These are phyloP conservation scores for Nakaseomyces nivariensis DNA, from an alignment of 1,139 yeast species.

Conservation along the genomic window DNA sequence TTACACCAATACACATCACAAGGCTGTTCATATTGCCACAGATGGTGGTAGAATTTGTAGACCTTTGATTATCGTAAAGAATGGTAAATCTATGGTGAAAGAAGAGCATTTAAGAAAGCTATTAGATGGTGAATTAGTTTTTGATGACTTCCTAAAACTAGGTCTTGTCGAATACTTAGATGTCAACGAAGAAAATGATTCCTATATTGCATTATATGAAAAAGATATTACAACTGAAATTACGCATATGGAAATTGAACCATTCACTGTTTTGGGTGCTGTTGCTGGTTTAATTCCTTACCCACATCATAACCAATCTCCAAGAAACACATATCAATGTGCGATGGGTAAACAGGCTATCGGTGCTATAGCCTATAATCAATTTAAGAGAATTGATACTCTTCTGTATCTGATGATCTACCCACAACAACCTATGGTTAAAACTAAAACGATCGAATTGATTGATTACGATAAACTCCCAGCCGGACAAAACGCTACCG, in stretches of 20 bases:
- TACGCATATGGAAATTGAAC: slow-evolving; percentile 93
- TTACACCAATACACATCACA: slow-evolving; percentile 80
- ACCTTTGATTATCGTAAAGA: slow-evolving; percentile 79
- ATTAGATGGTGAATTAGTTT: slow-evolving; percentile 60
- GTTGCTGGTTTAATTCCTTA: slow-evolving; percentile 99
- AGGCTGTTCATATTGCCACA: slow-evolving; percentile 93
- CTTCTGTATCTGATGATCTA: slow-evolving; percentile 88
- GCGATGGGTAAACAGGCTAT: slow-evolving; percentile 99
- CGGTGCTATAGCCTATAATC: slow-evolving; percentile 97
- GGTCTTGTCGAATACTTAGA: slow-evolving; percentile 94
- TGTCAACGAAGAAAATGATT: slow-evolving; percentile 95
- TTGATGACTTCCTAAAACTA: slow-evolving; percentile 76
- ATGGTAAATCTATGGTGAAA: slow-evolving; percentile 59
- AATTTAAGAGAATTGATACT: slow-evolving; percentile 91
- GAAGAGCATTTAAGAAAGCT: slow-evolving; percentile 58
- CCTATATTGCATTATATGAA: slow-evolving; percentile 86
- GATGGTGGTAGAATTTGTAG: slow-evolving; percentile 99
- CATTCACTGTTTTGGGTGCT: slow-evolving; percentile 93
- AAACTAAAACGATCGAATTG: slow-evolving; percentile 90
- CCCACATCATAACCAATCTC: slow-evolving; percentile 98
- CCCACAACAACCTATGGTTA: slow-evolving; percentile 99
- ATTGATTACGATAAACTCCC: slow-evolving; percentile 94
- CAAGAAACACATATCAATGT: slow-evolving; percentile 97
- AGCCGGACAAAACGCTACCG: slow-evolving; percentile 98
- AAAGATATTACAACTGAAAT: slow-evolving; percentile 44